Conservation (phyloP, 2,329 filamentous ascomycete genomes). For the Sclerotinia sclerotiorum region DNA sequence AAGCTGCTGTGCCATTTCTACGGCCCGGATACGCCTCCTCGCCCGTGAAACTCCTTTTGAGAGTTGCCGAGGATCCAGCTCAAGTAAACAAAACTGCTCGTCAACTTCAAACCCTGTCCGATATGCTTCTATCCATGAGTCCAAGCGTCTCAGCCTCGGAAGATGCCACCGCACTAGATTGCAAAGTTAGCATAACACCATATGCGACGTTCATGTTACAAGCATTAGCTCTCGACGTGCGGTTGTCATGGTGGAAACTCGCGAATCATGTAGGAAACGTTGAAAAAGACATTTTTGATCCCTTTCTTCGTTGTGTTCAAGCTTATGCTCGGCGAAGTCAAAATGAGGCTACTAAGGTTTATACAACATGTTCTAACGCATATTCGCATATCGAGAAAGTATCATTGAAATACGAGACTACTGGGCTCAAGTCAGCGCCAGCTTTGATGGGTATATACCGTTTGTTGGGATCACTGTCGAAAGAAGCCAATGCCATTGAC, state of each 20-base stretch:
- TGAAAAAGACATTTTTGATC: conserved; percentile 64
- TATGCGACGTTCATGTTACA: conserved; percentile 62
- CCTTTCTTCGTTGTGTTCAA: conserved; percentile 61
- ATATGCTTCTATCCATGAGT: conserved; percentile 63
- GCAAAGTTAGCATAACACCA: conserved; percentile 56
- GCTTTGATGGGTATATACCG: conserved; percentile 45
- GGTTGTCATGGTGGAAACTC: conserved; percentile 66
- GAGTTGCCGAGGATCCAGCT: conserved; percentile 44
- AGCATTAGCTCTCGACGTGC: conserved; percentile 58
- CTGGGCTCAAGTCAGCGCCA: conserved; percentile 27
- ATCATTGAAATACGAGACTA: conserved; percentile 27
- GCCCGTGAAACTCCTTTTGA: conserved; percentile 56
- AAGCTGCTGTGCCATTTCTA: conserved; percentile 57
- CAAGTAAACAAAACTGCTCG: conserved; percentile 59
- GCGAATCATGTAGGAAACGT: conserved; percentile 58
- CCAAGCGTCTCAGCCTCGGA: conserved; percentile 65
- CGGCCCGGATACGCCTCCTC: conserved; percentile 54
- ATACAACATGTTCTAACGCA: conserved; percentile 29
- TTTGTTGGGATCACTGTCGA: conserved; percentile 51
- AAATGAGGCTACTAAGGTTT: conserved; percentile 29
- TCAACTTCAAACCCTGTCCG: conserved; percentile 66
- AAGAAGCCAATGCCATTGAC: conserved; percentile 47
- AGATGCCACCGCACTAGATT: conserved; percentile 56
- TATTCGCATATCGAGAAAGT: conserved; percentile 32
- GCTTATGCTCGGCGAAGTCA: conserved; percentile 57